Base-by-base conservation (phyloP, 495 filamentous ascomycete genomes). In the Aspergillus homomorphus region DNA sequence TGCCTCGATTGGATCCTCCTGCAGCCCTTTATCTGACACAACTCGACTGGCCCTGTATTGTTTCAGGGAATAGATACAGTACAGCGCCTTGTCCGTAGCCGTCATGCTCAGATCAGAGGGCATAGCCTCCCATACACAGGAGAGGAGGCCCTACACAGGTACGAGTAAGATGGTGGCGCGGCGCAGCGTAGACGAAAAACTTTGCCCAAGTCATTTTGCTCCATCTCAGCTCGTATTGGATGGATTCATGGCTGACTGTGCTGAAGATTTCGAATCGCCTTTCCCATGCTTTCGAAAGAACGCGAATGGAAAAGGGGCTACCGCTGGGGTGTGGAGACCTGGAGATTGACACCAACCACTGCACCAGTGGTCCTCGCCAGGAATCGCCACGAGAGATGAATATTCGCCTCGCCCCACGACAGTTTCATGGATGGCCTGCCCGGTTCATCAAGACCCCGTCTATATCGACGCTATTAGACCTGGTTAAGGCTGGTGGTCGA, bases 331-430 rank as follows among this genome's bases (percentile, higher is more conserved):
- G 61, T 67, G 64, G 64, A 26, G 41, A 58, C 60, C 55, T 63
- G 56, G 64, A 51, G 53, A 63, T 63, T 63, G 58, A 60, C 64
- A 55, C 56, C 57, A 63, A 56, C 42, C 56, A 57, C n/a, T n/a
- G n/a, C n/a, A n/a, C 64, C 61, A 58, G 53, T 30, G 41, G n/a
- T 61, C 51, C 48, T 28, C 23, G 59, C 64, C 59, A 57, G 45
- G n/a, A 26, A 19, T 65, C 53, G 62, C 62, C 62, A 67, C 65
- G 62, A 64, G 62, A 64, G 61, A 62, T 62, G 57, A 53, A 51
- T 56, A 60, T 48, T 60, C 9, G 63, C 57, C 50, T 60, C 53
- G 60, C 57, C 63, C 63, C 63, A 66, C 55, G 46, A 10, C 28
- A 44, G 53, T 46, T 53, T 61, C 51, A 54, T 43, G 56, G 56